These are phyloP conservation scores for Mycena vulgaris DNA, from an alignment of 768 basidiomycete genomes.

Conservation along the genomic window DNA sequence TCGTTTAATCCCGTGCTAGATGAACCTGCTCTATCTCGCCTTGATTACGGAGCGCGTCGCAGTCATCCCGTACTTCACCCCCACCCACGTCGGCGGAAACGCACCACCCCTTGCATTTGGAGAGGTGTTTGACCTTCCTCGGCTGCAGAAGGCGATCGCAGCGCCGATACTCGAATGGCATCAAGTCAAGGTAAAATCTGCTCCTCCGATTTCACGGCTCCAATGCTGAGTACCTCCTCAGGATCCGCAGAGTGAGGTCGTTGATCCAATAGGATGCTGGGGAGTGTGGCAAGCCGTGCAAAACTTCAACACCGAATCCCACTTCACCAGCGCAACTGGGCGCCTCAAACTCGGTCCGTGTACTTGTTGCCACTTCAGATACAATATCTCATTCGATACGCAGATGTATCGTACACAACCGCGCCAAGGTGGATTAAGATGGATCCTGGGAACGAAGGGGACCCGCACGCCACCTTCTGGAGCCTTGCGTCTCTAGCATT, in stretches of 20 bases:
- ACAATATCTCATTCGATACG: not conserved
- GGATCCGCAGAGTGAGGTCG: slow-evolving; percentile 41
- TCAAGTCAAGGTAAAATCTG: slow-evolving; percentile 48
- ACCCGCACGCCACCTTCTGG: slow-evolving; percentile 45
- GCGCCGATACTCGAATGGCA: slow-evolving; percentile 56
- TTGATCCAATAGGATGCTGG: slow-evolving; percentile 54
- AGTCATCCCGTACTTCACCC: slow-evolving; percentile 54
- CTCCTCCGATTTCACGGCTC: not conserved
- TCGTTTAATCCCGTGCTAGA: slow-evolving; percentile 33
- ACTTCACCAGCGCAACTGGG: slow-evolving; percentile 31
- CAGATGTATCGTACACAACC: slow-evolving; percentile 46
- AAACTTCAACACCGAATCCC: slow-evolving; percentile 33
- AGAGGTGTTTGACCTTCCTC: slow-evolving; percentile 50
- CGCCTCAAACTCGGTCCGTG: slow-evolving; percentile 39
- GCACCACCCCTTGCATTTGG: slow-evolving; percentile 45
- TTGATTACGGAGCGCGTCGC: slow-evolving; percentile 52
- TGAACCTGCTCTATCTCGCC: slow-evolving; percentile 55
- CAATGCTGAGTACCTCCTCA: not conserved
- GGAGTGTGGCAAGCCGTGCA: slow-evolving; percentile 50
- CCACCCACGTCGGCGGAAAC: slow-evolving; percentile 48
- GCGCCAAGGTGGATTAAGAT: slow-evolving; percentile 44
- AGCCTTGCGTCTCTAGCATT: slow-evolving; percentile 44
- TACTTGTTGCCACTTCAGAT: not conserved
- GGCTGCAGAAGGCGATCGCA: slow-evolving; percentile 47
- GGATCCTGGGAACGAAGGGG: slow-evolving; percentile 29